Evolutionary conservation across 202 grass and related monocot genomes (phyloP).

Genomic region (Hordeum pubiflorum): DNA sequence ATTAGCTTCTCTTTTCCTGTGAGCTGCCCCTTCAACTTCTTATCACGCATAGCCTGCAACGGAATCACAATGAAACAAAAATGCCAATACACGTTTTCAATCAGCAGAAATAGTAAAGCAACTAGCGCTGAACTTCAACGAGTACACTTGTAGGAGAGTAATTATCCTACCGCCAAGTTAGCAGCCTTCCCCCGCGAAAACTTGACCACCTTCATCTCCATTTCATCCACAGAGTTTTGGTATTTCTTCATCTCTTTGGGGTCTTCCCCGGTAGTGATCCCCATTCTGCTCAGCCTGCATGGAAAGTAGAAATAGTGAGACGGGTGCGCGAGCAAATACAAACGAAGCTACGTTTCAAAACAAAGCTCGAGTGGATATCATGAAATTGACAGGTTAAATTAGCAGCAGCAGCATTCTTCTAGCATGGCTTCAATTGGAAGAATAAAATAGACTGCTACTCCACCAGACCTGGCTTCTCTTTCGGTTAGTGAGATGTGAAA

Average conservation of each 20-base stretch:
- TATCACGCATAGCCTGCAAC: constrained; percentile 57
- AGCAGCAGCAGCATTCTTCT: neutral
- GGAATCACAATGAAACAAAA: neutral
- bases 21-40: constrained; percentile 74
- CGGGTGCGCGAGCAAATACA: neutral
- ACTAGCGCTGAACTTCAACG: neutral
- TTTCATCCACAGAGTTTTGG: constrained; percentile 39
- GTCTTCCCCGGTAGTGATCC: neutral
- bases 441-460: neutral
- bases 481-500: neutral
- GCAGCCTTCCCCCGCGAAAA: constrained; percentile 61
- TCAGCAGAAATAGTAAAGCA: neutral
- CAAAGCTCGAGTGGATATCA: neutral
- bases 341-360: neutral
- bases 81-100: constrained; percentile 1
- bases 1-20: constrained; percentile 61
- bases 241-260: neutral
- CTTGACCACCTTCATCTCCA: constrained; percentile 59
- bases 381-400: neutral
- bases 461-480: neutral
- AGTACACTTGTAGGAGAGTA: neutral
- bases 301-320: neutral
- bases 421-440: neutral
- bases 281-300: neutral
- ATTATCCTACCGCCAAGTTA: constrained; percentile 48